phyloP scores from a whole-genome alignment of 495 filamentous ascomycete genomes.

The Penicillium atrosanguineum region DNA sequence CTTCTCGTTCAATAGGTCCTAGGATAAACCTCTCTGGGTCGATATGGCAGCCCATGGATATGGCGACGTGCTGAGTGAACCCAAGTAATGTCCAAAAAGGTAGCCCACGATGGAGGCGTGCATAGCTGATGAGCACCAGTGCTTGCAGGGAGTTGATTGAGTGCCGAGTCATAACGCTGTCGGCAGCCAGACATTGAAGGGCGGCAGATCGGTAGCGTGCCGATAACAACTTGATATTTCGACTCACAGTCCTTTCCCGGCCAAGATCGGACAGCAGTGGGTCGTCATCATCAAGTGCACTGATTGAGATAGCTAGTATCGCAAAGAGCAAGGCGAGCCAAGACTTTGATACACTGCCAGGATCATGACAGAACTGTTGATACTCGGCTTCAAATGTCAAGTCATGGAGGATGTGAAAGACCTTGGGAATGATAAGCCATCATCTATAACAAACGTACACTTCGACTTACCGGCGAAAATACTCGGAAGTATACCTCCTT shows the following conservation, averaged over 20 bases:
- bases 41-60: slow-evolving; percentile 48
- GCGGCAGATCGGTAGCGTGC: slow-evolving; percentile 44
- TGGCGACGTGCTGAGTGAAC: slow-evolving; percentile 46
- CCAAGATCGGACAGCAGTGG: slow-evolving; percentile 41
- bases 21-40: slow-evolving; percentile 44
- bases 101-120: slow-evolving; percentile 38
- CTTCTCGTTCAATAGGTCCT: slow-evolving; percentile 43
- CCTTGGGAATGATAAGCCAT: slow-evolving; percentile 12
- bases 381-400: slow-evolving; percentile 49
- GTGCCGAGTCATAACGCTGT: slow-evolving; percentile 42
- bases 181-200: slow-evolving; percentile 43
- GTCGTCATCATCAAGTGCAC: slow-evolving; percentile 44
- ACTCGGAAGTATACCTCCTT: slow-evolving; percentile 42
- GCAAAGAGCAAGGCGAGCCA: slow-evolving; percentile 48
- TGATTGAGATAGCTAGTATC: slow-evolving; percentile 43
- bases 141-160: slow-evolving; percentile 48
- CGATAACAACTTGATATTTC: slow-evolving; percentile 42
- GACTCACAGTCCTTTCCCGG: slow-evolving; percentile 37
- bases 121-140: slow-evolving; percentile 44
- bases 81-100: slow-evolving; percentile 44
- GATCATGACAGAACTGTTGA: slow-evolving; percentile 43
- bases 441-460: not conserved
- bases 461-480: slow-evolving; percentile 35
- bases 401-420: slow-evolving; percentile 48
- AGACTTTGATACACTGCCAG: slow-evolving; percentile 36